phyloP scores from a whole-genome alignment of 495 filamentous ascomycete species.

The Parachaetomium inaequale region DNA sequence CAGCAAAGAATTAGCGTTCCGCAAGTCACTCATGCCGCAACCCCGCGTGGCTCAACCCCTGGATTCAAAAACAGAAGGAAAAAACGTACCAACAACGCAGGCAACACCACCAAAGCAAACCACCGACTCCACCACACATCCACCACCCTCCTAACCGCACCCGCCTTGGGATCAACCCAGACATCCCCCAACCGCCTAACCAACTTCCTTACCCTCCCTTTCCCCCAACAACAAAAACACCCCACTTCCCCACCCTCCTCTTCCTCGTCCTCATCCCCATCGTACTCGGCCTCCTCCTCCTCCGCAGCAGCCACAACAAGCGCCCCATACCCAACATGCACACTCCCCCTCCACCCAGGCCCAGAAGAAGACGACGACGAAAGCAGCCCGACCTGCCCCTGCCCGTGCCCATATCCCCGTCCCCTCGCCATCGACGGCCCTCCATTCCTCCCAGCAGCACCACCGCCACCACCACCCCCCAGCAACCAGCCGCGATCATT shows the following conservation, averaged over 20 bases:
- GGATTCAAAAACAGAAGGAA: background rate
- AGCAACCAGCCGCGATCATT: background rate
- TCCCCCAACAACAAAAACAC: constrained; percentile 24
- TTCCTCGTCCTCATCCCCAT: constrained; percentile 22
- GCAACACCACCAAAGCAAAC: constrained; percentile 52
- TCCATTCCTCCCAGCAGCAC: background rate
- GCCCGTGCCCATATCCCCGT: background rate
- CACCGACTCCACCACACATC: constrained; percentile 57
- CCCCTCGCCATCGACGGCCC: background rate
- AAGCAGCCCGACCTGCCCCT: constrained; percentile 27
- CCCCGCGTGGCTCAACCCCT: no score
- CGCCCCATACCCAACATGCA: constrained; percentile 50
- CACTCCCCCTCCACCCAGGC: constrained; percentile 40
- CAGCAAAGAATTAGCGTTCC: background rate
- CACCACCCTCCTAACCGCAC: constrained; percentile 50
- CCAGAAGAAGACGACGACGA: background rate
- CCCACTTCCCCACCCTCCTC: constrained; percentile 31
- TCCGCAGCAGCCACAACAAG: constrained; percentile 37
- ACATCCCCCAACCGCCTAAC: constrained; percentile 47
- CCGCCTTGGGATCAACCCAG: constrained; percentile 53
- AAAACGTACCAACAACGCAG: constrained; percentile 53
- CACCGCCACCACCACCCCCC: background rate
- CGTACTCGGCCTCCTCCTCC: constrained; percentile 26
- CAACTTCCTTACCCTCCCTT: constrained; percentile 30
- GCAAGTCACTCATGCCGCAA: background rate